Evolutionary conservation across 2,329 filamentous ascomycete genomes (phyloP).

Genomic region (Alternaria novae-zelandiae): DNA sequence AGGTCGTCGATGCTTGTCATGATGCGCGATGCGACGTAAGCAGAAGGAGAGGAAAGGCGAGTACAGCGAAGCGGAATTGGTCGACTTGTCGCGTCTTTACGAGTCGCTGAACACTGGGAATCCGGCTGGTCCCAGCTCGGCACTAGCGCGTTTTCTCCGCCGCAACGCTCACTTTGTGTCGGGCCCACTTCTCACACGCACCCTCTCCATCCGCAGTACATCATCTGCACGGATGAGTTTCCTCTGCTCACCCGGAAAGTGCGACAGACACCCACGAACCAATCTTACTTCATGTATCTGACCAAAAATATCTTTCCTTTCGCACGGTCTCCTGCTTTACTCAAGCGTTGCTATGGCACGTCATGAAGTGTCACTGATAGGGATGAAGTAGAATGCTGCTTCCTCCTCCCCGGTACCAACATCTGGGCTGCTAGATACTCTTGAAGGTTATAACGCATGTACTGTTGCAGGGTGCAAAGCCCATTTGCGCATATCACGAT

Average conservation of each 20-base stretch:
- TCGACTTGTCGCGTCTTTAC: slow-evolving; percentile 10
- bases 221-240: neutral
- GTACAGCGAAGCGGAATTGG: slow-evolving; percentile 1
- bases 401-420: neutral
- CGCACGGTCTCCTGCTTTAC: neutral
- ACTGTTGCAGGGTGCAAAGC: neutral
- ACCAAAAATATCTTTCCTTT: neutral
- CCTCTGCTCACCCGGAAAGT: neutral
- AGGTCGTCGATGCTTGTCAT: slow-evolving; percentile 69
- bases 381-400: neutral
- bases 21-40: neutral
- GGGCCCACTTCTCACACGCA: neutral
- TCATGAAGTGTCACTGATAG: neutral
- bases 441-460: neutral
- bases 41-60: neutral
- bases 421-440: neutral
- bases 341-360: neutral
- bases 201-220: neutral
- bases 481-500: neutral
- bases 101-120: neutral
- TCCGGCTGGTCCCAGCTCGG: slow-evolving; percentile 6
- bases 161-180: neutral
- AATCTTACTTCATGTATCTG: neutral
- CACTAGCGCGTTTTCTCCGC: slow-evolving; percentile 5
- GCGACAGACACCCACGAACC: neutral